These are phyloP conservation scores for Phytophthora sojae DNA, from an alignment of 352 stramenopile species.

Conservation along the genomic window DNA sequence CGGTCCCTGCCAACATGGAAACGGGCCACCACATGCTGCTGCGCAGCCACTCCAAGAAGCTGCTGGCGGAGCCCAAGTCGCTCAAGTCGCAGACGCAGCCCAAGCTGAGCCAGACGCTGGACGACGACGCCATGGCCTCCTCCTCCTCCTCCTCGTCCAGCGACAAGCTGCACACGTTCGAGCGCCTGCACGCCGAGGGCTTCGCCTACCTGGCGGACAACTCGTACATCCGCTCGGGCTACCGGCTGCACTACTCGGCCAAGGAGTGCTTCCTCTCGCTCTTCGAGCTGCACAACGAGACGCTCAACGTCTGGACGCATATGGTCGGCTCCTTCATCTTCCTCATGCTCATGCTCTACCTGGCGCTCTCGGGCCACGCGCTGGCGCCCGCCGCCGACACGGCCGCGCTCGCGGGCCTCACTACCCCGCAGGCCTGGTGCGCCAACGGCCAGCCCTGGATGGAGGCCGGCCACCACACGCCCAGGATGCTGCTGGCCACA, in stretches of 20 bases:
- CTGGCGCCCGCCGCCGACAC: slow-evolving; percentile 32
- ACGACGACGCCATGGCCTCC: background rate
- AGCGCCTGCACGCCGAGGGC: slow-evolving; percentile 79
- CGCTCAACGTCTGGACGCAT: slow-evolving; percentile 90
- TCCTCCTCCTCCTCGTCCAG: background rate
- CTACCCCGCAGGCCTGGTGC: slow-evolving; percentile 43
- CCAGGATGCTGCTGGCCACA: slow-evolving; percentile 51
- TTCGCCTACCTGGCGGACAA: slow-evolving; percentile 88
- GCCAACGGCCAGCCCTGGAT: slow-evolving; percentile 45
- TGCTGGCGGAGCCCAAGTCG: slow-evolving; percentile 14
- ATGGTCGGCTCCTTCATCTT: slow-evolving; percentile 90
- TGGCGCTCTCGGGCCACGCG: slow-evolving; percentile 64
- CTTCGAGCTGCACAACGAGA: slow-evolving; percentile 92
- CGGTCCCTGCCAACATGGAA: slow-evolving; percentile 32
- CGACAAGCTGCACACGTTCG: slow-evolving; percentile 72
- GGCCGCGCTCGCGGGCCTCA: slow-evolving; percentile 18
- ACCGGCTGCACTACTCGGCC: slow-evolving; percentile 85
- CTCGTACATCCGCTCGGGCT: slow-evolving; percentile 88
- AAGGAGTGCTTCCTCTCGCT: slow-evolving; percentile 81
- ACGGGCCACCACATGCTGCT: slow-evolving; percentile 54
- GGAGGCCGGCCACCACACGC: slow-evolving; percentile 56
- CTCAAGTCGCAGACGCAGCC: background rate
- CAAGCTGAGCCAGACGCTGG: background rate
- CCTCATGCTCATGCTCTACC: slow-evolving; percentile 76
- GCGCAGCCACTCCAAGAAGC: slow-evolving; percentile 35